A percentile compares a stretch with the other conserved stretches of the same genome.
Evolutionary conservation across 2,329 filamentous ascomycete species (phyloP).

Genomic region (Samsoniella hepiali): DNA sequence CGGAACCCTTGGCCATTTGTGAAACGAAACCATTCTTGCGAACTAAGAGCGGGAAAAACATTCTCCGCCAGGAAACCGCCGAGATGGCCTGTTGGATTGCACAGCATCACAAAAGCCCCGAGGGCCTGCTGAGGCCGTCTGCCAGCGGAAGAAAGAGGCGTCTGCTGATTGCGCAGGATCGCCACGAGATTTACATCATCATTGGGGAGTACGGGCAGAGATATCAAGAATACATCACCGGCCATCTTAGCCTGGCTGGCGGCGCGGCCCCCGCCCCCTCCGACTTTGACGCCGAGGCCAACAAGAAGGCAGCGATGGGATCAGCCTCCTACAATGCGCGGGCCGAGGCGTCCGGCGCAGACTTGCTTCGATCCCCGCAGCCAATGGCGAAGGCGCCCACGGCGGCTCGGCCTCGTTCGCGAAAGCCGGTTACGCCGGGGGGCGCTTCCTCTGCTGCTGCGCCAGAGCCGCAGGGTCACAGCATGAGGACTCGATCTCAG

Average conservation of each 20-base stretch:
- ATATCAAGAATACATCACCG: not conserved
- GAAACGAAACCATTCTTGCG: not conserved
- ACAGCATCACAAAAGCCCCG: not conserved
- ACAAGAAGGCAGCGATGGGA: too few relatives aligned
- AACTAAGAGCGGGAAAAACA: not conserved
- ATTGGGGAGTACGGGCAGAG: not conserved
- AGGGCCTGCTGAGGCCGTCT: too few relatives aligned
- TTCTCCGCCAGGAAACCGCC: not conserved
- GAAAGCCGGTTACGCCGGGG: too few relatives aligned
- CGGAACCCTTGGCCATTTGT: not conserved
- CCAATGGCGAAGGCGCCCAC: too few relatives aligned
- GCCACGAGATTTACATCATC: constrained; percentile 19
- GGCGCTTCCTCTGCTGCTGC: too few relatives aligned
- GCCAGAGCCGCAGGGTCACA: too few relatives aligned
- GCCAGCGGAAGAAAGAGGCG: not conserved
- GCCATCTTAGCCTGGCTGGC: not conserved
- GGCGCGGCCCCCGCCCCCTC: too few relatives aligned
- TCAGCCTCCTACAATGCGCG: too few relatives aligned
- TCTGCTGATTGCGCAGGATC: constrained; percentile 16
- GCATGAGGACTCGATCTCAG: too few relatives aligned
- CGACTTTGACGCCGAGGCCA: not conserved
- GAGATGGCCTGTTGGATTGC: constrained; percentile 4
- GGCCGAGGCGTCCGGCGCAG: too few relatives aligned
- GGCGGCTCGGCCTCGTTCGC: too few relatives aligned
- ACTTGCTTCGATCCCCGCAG: too few relatives aligned